These are phyloP conservation scores for Fusarium oligoseptatum DNA, from an alignment of 2,329 filamentous ascomycete species.

Conservation along the genomic window DNA sequence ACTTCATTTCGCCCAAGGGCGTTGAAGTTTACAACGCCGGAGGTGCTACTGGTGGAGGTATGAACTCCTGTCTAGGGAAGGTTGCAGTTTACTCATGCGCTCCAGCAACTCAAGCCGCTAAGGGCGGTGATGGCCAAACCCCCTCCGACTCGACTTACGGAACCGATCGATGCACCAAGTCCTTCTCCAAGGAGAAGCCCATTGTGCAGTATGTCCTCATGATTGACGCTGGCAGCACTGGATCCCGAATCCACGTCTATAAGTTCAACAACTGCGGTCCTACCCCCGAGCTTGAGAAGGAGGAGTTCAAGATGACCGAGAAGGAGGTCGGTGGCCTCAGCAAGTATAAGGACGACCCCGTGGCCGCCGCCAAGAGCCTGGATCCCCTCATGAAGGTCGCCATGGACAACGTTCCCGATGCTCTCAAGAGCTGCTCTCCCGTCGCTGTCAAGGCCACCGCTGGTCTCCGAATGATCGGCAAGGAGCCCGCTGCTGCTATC, in stretches of 20 bases:
- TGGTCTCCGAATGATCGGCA: slow-evolving; percentile 87
- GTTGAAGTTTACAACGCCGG: slow-evolving; percentile 62
- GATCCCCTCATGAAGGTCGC: slow-evolving; percentile 90
- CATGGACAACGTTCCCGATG: slow-evolving; percentile 85
- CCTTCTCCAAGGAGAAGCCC: slow-evolving; percentile 88
- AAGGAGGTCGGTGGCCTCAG: slow-evolving; percentile 88
- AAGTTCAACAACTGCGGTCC: slow-evolving; percentile 98
- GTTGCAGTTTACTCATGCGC: slow-evolving; percentile 18
- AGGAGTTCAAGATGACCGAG: slow-evolving; percentile 93
- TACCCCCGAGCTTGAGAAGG: slow-evolving; percentile 93
- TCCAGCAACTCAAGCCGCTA: slow-evolving; percentile 43
- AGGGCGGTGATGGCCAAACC: slow-evolving; percentile 60
- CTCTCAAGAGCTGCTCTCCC: slow-evolving; percentile 91
- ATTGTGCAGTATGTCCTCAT: slow-evolving; percentile 98
- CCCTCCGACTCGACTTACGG: slow-evolving; percentile 73
- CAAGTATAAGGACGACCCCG: slow-evolving; percentile 86
- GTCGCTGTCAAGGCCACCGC: slow-evolving; percentile 98
- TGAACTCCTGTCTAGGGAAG: background rate
- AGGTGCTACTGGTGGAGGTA: slow-evolving; percentile 50
- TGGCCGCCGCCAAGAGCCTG: slow-evolving; percentile 89
- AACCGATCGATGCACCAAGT: slow-evolving; percentile 83
- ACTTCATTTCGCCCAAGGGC: slow-evolving; percentile 72
- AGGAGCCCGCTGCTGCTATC: slow-evolving; percentile 85
- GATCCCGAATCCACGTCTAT: slow-evolving; percentile 98
- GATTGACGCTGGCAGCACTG: slow-evolving; percentile 98